These are phyloP conservation scores for Boletus speciosus DNA, from an alignment of 768 basidiomycete genomes.

Conservation along the genomic window DNA sequence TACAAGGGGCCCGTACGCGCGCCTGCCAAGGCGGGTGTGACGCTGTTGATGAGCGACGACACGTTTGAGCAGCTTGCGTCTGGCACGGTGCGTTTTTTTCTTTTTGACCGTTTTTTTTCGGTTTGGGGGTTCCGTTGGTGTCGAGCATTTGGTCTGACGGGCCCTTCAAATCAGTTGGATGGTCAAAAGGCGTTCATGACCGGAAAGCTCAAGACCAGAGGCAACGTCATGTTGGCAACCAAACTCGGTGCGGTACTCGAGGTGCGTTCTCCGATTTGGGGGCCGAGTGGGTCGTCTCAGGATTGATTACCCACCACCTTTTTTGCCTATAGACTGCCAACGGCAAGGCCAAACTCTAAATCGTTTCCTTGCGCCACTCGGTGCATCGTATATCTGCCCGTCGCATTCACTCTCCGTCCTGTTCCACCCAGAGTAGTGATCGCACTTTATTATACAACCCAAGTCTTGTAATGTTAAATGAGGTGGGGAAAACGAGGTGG, in stretches of 20 bases:
- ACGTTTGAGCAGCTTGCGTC: slow-evolving; percentile 66
- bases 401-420: neutral
- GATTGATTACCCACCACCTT: too few species aligned
- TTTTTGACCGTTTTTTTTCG: neutral
- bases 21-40: slow-evolving; percentile 74
- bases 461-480: neutral
- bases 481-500: neutral
- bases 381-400: neutral
- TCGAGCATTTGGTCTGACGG: neutral
- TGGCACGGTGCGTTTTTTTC: slow-evolving; percentile 55
- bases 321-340: slow-evolving; percentile 27
- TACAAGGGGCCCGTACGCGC: slow-evolving; percentile 57
- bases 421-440: slow-evolving; percentile 17
- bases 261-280: slow-evolving; percentile 38
- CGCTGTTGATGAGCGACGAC: slow-evolving; percentile 74
- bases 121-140: neutral
- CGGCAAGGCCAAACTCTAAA: slow-evolving; percentile 42
- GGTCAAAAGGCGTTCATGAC: slow-evolving; percentile 97
- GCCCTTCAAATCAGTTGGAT: slow-evolving; percentile 49
- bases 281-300: neutral
- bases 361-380: neutral
- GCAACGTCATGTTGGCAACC: slow-evolving; percentile 92
- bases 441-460: slow-evolving; percentile 15
- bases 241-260: slow-evolving; percentile 84
- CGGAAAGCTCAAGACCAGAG: slow-evolving; percentile 87